phyloP scores from a whole-genome alignment of 768 basidiomycete genomes.

The Leccinum broughii region DNA sequence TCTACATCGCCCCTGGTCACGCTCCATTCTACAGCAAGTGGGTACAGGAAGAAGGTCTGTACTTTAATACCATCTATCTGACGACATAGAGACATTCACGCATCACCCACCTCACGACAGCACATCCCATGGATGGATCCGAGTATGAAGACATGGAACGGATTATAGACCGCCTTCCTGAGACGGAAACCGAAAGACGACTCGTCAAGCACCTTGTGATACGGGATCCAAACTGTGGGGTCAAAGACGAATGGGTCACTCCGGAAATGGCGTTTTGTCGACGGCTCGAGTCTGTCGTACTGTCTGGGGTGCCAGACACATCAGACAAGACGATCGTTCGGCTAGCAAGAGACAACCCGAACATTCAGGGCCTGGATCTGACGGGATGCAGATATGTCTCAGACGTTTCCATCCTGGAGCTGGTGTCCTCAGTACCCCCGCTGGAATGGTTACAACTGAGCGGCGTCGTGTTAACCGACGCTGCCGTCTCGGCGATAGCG shows the following conservation, averaged over 20 bases:
- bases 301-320: constrained; percentile 66
- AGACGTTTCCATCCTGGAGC: constrained; percentile 71
- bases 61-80: not conserved
- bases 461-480: constrained; percentile 61
- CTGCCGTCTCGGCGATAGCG: constrained; percentile 65
- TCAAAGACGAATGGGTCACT: constrained; percentile 64
- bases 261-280: constrained; percentile 57
- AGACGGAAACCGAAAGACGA: constrained; percentile 54
- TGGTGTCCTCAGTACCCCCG: constrained; percentile 66
- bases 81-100: constrained; percentile 3
- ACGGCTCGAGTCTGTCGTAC: constrained; percentile 63
- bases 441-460: constrained; percentile 77
- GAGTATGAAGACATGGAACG: constrained; percentile 55
- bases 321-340: constrained; percentile 68
- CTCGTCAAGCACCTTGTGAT: constrained; percentile 62
- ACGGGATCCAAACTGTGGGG: constrained; percentile 38
- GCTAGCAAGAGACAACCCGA: constrained; percentile 60
- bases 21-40: not conserved
- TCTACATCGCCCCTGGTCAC: not conserved
- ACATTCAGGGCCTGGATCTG: constrained; percentile 75
- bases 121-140: constrained; percentile 24
- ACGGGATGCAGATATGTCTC: constrained; percentile 74
- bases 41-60: not conserved
- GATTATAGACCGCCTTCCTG: constrained; percentile 60
- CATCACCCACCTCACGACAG: constrained; percentile 3